These are phyloP conservation scores for Sporothrix euskadiensis DNA, from an alignment of 2,329 filamentous ascomycete genomes.

Conservation along the genomic window DNA sequence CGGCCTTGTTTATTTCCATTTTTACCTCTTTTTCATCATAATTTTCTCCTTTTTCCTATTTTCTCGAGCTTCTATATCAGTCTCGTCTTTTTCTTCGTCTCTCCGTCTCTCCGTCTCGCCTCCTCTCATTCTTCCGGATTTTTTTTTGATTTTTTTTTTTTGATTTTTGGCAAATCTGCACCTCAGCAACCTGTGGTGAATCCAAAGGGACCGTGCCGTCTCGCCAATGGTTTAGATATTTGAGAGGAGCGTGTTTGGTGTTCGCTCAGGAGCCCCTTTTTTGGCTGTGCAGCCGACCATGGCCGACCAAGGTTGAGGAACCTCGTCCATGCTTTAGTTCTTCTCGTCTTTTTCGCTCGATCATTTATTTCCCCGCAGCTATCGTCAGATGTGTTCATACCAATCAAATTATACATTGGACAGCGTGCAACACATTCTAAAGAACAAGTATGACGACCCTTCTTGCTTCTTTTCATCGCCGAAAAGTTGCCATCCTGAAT, in stretches of 20 bases:
- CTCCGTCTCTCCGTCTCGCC: background rate
- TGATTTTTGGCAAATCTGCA: conserved; percentile 3
- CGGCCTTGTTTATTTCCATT: background rate
- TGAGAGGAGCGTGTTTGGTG: conserved; percentile 31
- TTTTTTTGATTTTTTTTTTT: too few species aligned
- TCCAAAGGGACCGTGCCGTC: conserved; percentile 6
- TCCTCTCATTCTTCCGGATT: background rate
- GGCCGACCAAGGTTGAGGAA: background rate
- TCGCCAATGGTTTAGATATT: background rate
- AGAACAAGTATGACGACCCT: background rate
- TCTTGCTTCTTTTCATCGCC: background rate
- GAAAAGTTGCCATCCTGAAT: background rate
- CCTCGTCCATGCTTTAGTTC: background rate
- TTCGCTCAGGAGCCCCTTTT: conserved; percentile 18
- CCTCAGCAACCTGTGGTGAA: background rate
- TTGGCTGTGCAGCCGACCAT: background rate
- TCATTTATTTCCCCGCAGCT: conserved; percentile 3
- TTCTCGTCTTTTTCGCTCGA: background rate
- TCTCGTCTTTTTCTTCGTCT: background rate
- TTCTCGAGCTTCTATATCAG: too few species aligned
- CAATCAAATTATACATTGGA: background rate
- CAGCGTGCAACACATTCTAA: background rate
- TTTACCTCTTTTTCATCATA: background rate
- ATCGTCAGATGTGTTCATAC: background rate
- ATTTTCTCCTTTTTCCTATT: background rate